These are phyloP conservation scores for Paracoccidioides brasiliensis DNA, from an alignment of 2,329 filamentous ascomycete genomes.

Conservation along the genomic window DNA sequence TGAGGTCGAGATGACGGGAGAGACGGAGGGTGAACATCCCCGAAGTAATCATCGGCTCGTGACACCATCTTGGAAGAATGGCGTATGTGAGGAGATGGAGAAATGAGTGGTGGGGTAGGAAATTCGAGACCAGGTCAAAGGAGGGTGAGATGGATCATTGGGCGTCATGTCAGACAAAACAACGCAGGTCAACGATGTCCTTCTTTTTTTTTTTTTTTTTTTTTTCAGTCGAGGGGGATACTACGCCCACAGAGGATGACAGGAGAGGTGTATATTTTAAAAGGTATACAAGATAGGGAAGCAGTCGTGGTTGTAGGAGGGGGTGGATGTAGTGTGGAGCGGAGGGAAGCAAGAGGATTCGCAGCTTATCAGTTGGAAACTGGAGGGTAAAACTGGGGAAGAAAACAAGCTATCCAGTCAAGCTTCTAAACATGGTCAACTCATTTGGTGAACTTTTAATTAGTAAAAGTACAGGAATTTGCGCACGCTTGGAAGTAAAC, in stretches of 20 bases:
- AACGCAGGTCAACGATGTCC: no score
- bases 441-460: neutral
- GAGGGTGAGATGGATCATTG: neutral
- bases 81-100: neutral
- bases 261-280: no score
- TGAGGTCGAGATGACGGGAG: conserved; percentile 24
- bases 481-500: no score
- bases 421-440: no score
- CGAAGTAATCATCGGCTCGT: conserved; percentile 24
- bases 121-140: neutral
- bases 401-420: neutral
- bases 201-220: no score
- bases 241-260: no score
- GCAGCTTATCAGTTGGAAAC: neutral
- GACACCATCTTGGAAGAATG: conserved; percentile 23
- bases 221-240: no score
- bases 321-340: neutral
- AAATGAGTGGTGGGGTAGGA: neutral
- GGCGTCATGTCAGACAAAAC: neutral
- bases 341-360: no score
- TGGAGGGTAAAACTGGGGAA: neutral
- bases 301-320: neutral
- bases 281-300: neutral
- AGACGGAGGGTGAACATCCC: conserved; percentile 23
- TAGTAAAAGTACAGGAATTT: no score